Percentiles rank a stretch among this genome's conserved stretches.
Conservation (phyloP, 352 stramenopile species). For the Pythium apleroticum region DNA sequence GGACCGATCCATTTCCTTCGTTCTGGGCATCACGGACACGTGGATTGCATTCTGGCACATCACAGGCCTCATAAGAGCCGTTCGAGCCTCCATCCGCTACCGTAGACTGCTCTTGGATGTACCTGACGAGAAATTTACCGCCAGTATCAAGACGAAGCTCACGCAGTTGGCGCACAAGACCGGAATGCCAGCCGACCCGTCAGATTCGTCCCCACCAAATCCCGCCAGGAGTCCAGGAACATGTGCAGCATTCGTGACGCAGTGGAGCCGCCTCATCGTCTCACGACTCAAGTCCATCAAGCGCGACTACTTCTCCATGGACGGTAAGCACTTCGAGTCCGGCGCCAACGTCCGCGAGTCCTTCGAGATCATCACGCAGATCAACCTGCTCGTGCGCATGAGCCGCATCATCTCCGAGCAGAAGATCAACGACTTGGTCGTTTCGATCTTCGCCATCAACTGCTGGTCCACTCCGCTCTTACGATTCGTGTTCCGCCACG, state of each 20-base stretch:
- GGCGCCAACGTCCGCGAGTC: slow-evolving; percentile 16
- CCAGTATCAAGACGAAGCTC: slow-evolving; percentile 8
- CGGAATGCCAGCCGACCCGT: not conserved
- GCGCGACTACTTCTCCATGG: slow-evolving; percentile 13
- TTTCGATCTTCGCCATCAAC: slow-evolving; percentile 10
- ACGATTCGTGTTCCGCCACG: slow-evolving; percentile 8
- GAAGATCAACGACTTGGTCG: slow-evolving; percentile 12
- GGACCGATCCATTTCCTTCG: not conserved
- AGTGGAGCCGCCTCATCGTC: too few species aligned
- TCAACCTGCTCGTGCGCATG: slow-evolving; percentile 10
- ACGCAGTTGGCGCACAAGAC: not conserved
- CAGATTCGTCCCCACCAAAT: not conserved
- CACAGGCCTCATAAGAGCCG: not conserved
- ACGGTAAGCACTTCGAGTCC: slow-evolving; percentile 15
- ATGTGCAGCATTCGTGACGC: too few species aligned
- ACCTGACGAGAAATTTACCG: slow-evolving; percentile 1
- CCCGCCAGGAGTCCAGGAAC: not conserved
- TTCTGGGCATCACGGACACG: slow-evolving; percentile 1
- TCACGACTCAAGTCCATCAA: not conserved
- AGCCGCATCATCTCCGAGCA: slow-evolving; percentile 7
- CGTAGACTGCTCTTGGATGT: slow-evolving; percentile 11
- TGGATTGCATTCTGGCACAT: slow-evolving; percentile 12
- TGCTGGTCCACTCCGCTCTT: slow-evolving; percentile 14
- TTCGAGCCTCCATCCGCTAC: slow-evolving; percentile 7
- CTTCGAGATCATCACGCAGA: slow-evolving; percentile 19